Percentiles rank a stretch among this genome's conserved stretches.
These are phyloP conservation scores for Pythium sp. DNA, from an alignment of 352 stramenopile genomes.

Conservation along the genomic window DNA sequence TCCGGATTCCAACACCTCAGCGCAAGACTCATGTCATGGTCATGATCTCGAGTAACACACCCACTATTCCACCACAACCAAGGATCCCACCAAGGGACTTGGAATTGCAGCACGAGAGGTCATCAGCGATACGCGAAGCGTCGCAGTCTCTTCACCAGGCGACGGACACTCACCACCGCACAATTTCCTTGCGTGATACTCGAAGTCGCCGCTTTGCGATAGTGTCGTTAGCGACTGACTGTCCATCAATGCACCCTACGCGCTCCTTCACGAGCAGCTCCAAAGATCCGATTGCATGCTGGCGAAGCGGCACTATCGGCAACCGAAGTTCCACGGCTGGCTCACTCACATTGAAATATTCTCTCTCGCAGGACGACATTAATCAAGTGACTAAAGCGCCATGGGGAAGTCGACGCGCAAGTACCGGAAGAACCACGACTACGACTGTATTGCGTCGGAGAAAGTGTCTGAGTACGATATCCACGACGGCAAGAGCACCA, in stretches of 20 bases:
- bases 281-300: neutral
- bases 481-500: slow-evolving; percentile 28
- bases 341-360: neutral
- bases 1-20: too few species aligned
- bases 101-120: neutral
- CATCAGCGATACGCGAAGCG: neutral
- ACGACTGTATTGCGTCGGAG: slow-evolving; percentile 24
- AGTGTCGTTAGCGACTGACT: neutral
- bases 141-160: neutral
- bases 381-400: neutral
- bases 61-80: too few species aligned
- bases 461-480: slow-evolving; percentile 35
- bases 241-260: neutral
- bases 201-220: neutral
- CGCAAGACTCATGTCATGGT: too few species aligned
- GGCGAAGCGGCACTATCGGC: neutral
- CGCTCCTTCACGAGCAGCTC: neutral
- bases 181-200: neutral
- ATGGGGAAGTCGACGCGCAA: slow-evolving; percentile 43
- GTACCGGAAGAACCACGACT: slow-evolving; percentile 33
- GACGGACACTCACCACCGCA: neutral
- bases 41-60: too few species aligned
- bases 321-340: neutral
- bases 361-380: neutral
- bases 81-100: too few species aligned